Evolutionary conservation across 768 basidiomycete genomes (phyloP), one percentile per base, ranked within the genome.

Genomic region (Lactarius akahatsu): DNA sequence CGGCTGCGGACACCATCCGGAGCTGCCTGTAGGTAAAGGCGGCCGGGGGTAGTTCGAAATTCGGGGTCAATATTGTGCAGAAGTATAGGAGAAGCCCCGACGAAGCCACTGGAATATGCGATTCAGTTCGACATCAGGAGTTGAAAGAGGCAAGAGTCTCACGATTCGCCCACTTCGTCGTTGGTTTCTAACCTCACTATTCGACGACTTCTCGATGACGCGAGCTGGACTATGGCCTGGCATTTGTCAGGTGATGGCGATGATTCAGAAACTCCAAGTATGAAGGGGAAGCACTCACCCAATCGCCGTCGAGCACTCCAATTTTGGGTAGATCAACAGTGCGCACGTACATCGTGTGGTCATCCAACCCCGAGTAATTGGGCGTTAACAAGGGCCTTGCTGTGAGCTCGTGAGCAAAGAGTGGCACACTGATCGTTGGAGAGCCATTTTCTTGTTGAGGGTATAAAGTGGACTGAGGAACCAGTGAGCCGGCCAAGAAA

Each of bases 281-380:
- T 54, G 26, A 67, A 10, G 41, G 10, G 2, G 41, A 47, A 45
- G 30, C n/a, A 70, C 81, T 55, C 75, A 90, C 92, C 93, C 92
- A 94, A 72, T 93, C 92, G 38, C 88, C 88, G 68, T 84, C 83
- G 59, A 91, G 79, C 7, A 88, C 74, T 16, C 92, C 91, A 50
- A 91, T 77, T 61, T 79, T 82, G 45, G 84, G 82, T 18, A 94
- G 78, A 65, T 90, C 86, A n/a, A 79, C 72, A 2, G 89, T 86
- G 38, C 82, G 81, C 40, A 90, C 70, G 73, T 88, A 91, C 0
- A 92, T 70, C 3, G 87, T 83, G 50, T 76, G 78, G 59, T 88
- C 82, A 61, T 88, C 86, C 41, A 80, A 71, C 11, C 73, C 58
- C 1, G 50, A 18, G 34, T 80, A 77, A 15, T 79, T 69, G 2